Base-by-base conservation (phyloP, 805 yeast genomes). In the Danielozyma ontarioensis region DNA sequence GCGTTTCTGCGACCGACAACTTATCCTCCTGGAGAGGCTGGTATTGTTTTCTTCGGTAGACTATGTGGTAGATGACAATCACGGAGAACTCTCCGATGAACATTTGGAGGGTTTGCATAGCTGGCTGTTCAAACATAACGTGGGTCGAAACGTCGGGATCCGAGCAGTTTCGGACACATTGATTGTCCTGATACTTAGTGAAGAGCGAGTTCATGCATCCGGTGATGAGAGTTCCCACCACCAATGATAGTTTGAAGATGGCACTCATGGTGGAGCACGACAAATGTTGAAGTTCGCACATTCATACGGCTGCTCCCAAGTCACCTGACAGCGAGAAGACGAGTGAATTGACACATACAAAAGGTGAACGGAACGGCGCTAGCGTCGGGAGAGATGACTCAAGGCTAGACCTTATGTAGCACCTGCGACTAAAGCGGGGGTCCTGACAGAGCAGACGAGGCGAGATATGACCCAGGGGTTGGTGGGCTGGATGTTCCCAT, bases 61-160 rank as follows among this genome's bases (percentile, higher is more conserved):
- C 26, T 25, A 58, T 37, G 41, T 48, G 50, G 41, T 62, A 70
- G 13, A 69, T 68, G 5, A 70, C 27, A 54, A 67, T 70, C 32
- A 78, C 72, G 17, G 59, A 54, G 24, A 74, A 56, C 49, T 84
- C 94, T 16, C 89, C 94, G 4, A 81, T 52, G 48, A 84, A 83
- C 93, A 84, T 84, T 55, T 84, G 90, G 13, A 81, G 58, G 2
- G 93, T 79, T 52, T 84, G 93, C 23, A 84, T 51, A 5, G 80
- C 86, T 0, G 94, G 93, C 57, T 83, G 89, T 44, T 83, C 84
- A 48, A 82, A 84, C 37, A 60, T 55, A 24, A 59, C 54, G 29
- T 65, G 76, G n/a, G 57, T 52, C 1, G 62, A 38, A 2, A 56
- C 42, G 13, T 70, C 71, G 4, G 74, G 70, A 29, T 56, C 57